Base-by-base conservation (phyloP, 2,329 filamentous ascomycete genomes). In the Alternaria panax region DNA sequence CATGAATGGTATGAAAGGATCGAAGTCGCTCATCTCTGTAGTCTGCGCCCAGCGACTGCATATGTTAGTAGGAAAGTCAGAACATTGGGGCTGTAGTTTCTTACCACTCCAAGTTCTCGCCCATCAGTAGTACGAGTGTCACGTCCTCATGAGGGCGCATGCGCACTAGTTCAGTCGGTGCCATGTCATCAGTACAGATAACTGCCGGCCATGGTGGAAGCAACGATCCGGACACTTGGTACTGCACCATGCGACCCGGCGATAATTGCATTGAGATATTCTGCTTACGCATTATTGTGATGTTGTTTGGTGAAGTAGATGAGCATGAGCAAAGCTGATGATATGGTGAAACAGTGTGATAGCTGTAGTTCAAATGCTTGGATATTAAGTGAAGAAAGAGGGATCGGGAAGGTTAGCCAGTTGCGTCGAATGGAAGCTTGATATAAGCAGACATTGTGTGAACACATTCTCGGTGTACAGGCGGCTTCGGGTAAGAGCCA, bases 11-110 rank as follows among this genome's bases (percentile, higher is more conserved):
- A 40, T 12, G 16, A 40, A 60, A 5, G 60, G 66, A 42, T 69
- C 59, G n/a, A 52, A 73, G 2, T 59, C 51, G 18, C 52, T 27
- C 22, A 71, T 48, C 2, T 71, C 64, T 3, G 41, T 42, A 8
- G 60, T 38, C 5, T 27, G 24, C 7, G 66, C 69, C 67, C 71
- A 75, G 7, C 60, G 61, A 18, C 72, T 75, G 59, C 25, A 42
- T 45, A 7, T 2, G 20, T 56, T 18, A 56, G 41, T 12, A 24
- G 9, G 1, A 7, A 20, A 14, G 28, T 11, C 5, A 25, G 2
- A n/a, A 16, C n/a, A 1, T 4, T 20, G 8, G 7, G 5, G 7
- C 5, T 8, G 1, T 8, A 34, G 22, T 28, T 25, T 41, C 64
- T 63, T 43, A 70, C 70, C 68, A 64, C n/a, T 51, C 46, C 1